Conservation (phyloP, 2,329 filamentous ascomycete species). For the Clarireedia sp. region DNA sequence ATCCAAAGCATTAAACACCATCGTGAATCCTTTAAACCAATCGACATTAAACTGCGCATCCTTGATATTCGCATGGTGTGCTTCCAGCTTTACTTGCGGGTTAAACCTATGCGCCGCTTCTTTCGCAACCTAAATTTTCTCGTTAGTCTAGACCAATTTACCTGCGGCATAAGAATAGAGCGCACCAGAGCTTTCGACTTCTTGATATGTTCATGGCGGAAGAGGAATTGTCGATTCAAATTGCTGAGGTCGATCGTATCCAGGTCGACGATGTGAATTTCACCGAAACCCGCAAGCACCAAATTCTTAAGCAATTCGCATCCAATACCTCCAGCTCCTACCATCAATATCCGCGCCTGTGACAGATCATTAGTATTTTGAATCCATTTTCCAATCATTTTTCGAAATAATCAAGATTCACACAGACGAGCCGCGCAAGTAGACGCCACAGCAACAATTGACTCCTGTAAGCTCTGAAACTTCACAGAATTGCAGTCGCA, state of each 20-base stretch:
- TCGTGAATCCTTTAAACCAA: conserved; percentile 75
- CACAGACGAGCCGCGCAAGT: neutral
- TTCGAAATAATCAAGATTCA: conserved; percentile 3
- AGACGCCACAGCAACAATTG: neutral
- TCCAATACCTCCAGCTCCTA: conserved; percentile 93
- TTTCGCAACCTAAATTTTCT: conserved; percentile 64
- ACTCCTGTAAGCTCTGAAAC: neutral
- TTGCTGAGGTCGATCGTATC: conserved; percentile 98
- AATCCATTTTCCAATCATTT: neutral
- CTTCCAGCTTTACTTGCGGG: conserved; percentile 74
- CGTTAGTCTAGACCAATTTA: conserved; percentile 7
- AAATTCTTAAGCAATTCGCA: conserved; percentile 97
- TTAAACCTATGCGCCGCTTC: conserved; percentile 89
- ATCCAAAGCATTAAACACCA: conserved; percentile 96
- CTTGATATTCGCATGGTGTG: conserved; percentile 93
- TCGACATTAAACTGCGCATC: conserved; percentile 75
- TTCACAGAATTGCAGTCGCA: too few relatives aligned
- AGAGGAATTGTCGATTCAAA: conserved; percentile 94
- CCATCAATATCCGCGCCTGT: conserved; percentile 82
- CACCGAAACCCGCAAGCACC: conserved; percentile 81
- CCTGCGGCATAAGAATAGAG: conserved; percentile 11
- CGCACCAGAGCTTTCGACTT: conserved; percentile 86
- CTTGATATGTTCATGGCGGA: conserved; percentile 94
- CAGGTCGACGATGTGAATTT: conserved; percentile 91
- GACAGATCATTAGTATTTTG: conserved; percentile 29